Percentiles rank a stretch among this genome's conserved stretches.
phyloP scores from a whole-genome alignment of 2,329 filamentous ascomycete genomes.

The Westerdykella sp. region DNA sequence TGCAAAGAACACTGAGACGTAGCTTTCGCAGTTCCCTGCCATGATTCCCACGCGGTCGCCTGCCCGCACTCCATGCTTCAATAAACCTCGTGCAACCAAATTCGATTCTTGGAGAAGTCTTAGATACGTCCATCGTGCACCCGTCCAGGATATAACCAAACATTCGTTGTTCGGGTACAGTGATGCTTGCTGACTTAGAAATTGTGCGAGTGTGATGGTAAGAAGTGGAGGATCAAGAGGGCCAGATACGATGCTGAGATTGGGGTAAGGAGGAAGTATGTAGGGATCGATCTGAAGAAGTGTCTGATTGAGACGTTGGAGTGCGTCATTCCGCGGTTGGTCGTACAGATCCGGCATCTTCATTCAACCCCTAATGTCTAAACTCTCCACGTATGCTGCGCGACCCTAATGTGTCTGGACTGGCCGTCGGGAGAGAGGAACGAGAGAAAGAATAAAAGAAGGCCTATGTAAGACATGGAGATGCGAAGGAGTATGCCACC shows the following conservation, averaged over 20 bases:
- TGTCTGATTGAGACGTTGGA: slow-evolving; percentile 34
- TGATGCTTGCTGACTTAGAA: slow-evolving; percentile 64
- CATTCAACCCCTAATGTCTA: neutral
- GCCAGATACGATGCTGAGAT: slow-evolving; percentile 58
- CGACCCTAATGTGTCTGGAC: too few species aligned
- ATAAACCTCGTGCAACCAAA: slow-evolving; percentile 42
- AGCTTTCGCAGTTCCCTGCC: slow-evolving; percentile 57
- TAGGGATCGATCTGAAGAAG: slow-evolving; percentile 35
- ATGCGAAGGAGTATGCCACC: slow-evolving; percentile 15
- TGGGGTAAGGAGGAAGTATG: slow-evolving; percentile 34
- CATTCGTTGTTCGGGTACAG: slow-evolving; percentile 61
- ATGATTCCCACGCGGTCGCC: slow-evolving; percentile 70
- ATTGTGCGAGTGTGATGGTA: slow-evolving; percentile 64
- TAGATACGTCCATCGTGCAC: slow-evolving; percentile 62
- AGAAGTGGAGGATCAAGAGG: slow-evolving; percentile 63
- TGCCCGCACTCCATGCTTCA: slow-evolving; percentile 59
- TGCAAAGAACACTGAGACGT: slow-evolving; percentile 64
- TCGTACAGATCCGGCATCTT: slow-evolving; percentile 24
- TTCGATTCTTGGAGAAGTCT: slow-evolving; percentile 36
- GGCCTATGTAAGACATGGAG: slow-evolving; percentile 9
- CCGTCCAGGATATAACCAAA: slow-evolving; percentile 69
- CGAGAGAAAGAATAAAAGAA: slow-evolving; percentile 10
- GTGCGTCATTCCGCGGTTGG: slow-evolving; percentile 22
- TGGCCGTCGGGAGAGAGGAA: slow-evolving; percentile 8
- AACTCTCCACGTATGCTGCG: too few species aligned